phyloP scores from a whole-genome alignment of 306 rosid genomes.

The Calophaca sinica region DNA sequence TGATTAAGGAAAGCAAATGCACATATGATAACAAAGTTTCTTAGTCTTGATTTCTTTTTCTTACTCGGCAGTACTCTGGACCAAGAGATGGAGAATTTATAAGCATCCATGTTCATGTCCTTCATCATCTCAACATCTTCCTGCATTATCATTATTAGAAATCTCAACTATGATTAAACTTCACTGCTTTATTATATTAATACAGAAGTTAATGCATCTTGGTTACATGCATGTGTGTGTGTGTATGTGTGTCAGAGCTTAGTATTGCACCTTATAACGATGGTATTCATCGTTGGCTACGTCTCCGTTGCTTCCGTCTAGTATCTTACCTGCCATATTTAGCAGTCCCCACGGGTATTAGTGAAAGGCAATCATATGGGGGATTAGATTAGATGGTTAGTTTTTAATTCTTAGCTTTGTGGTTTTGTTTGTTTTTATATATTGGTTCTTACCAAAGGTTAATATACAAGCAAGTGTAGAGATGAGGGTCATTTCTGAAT shows the following conservation, averaged over 20 bases:
- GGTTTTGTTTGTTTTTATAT: too few relatives aligned
- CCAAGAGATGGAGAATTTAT: slow-evolving; percentile 72
- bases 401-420: too few relatives aligned
- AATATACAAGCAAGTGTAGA: too few relatives aligned
- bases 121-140: slow-evolving; percentile 68
- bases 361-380: too few relatives aligned
- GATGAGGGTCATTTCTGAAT: too few relatives aligned
- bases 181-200: neutral
- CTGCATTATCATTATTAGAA: slow-evolving; percentile 30
- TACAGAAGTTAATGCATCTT: neutral
- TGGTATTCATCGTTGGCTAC: slow-evolving; percentile 57
- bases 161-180: neutral
- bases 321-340: slow-evolving; percentile 47
- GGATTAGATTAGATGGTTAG: too few relatives aligned
- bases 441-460: too few relatives aligned
- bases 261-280: slow-evolving; percentile 47
- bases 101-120: slow-evolving; percentile 59
- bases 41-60: neutral
- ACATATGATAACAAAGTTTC: neutral
- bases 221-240: neutral
- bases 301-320: slow-evolving; percentile 56
- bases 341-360: too few relatives aligned
- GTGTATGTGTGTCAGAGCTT: neutral
- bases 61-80: slow-evolving; percentile 65
- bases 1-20: neutral